phyloP scores from a whole-genome alignment of 371 early-diverging fungal species.

The Saksenaea vasiformis region DNA sequence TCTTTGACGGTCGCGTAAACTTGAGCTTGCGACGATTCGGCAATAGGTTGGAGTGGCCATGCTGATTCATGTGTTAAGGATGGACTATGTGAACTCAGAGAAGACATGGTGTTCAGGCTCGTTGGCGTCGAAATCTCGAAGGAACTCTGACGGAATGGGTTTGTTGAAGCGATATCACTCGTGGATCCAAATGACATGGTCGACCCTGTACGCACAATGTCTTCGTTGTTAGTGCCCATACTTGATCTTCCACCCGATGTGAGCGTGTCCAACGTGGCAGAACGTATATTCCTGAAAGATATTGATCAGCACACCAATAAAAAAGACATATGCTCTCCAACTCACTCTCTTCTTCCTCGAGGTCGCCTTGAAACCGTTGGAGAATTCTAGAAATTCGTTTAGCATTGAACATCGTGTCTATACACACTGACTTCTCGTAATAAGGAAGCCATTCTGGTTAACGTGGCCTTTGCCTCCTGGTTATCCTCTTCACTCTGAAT shows the following conservation, averaged over 20 bases:
- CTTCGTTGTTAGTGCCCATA: background rate
- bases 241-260: constrained; percentile 10
- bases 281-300: background rate
- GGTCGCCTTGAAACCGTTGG: constrained; percentile 30
- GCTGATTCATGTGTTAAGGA: constrained; percentile 14
- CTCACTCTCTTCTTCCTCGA: constrained; percentile 46
- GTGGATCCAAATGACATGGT: constrained; percentile 15
- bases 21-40: constrained; percentile 17
- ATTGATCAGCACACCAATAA: background rate
- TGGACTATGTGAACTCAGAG: constrained; percentile 17
- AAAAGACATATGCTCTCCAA: background rate
- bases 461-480: constrained; percentile 19
- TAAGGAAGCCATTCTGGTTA: constrained; percentile 21
- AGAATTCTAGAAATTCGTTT: constrained; percentile 11
- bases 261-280: background rate
- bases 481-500: constrained; percentile 12
- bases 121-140: constrained; percentile 20
- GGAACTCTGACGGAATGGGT: constrained; percentile 25
- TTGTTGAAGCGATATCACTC: constrained; percentile 10
- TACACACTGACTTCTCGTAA: constrained; percentile 18
- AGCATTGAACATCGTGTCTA: background rate
- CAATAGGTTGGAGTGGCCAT: constrained; percentile 11
- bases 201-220: background rate
- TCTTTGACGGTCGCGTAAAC: constrained; percentile 19
- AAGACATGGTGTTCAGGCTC: constrained; percentile 7